phyloP scores from a whole-genome alignment of 495 filamentous ascomycete genomes.

The Stereocaulon alpinum region DNA sequence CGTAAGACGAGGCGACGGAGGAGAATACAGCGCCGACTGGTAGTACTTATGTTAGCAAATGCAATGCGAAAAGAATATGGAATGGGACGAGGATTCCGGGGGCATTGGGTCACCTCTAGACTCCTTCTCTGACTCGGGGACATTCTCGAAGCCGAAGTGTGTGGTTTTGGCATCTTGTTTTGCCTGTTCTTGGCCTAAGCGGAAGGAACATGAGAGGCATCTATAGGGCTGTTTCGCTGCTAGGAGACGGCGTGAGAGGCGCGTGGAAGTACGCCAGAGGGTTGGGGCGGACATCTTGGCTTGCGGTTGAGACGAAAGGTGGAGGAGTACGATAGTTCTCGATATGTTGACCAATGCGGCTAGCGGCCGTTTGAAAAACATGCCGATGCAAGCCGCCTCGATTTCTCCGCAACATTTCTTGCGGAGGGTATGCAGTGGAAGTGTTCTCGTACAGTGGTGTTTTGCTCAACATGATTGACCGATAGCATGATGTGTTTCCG shows the following conservation, averaged over 20 bases:
- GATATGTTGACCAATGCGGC: neutral
- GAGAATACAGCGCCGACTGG: conserved; percentile 85
- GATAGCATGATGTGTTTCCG: conserved; percentile 12
- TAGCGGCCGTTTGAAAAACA: neutral
- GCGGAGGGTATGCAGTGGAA: no score
- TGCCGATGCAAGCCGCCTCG: conserved; percentile 1
- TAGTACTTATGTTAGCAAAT: no score
- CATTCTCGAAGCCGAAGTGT: conserved; percentile 87
- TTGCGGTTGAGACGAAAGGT: neutral
- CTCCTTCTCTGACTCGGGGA: conserved; percentile 75
- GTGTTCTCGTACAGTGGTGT: neutral
- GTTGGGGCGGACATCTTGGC: neutral
- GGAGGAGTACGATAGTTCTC: neutral
- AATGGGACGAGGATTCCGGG: fast-evolving
- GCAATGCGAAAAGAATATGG: neutral
- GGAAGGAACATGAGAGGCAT: conserved; percentile 45
- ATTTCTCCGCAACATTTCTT: neutral
- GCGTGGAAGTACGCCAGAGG: neutral
- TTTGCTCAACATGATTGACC: conserved; percentile 10
- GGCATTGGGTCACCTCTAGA: conserved; percentile 19
- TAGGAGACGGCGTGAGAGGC: neutral
- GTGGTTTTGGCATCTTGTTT: conserved; percentile 54
- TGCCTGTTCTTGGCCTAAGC: conserved; percentile 29
- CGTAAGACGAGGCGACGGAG: conserved; percentile 84
- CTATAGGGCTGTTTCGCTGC: conserved; percentile 30